Evolutionary conservation across 2,329 filamentous ascomycete species (phyloP).

Genomic region (Epichloe brachyelytri): DNA sequence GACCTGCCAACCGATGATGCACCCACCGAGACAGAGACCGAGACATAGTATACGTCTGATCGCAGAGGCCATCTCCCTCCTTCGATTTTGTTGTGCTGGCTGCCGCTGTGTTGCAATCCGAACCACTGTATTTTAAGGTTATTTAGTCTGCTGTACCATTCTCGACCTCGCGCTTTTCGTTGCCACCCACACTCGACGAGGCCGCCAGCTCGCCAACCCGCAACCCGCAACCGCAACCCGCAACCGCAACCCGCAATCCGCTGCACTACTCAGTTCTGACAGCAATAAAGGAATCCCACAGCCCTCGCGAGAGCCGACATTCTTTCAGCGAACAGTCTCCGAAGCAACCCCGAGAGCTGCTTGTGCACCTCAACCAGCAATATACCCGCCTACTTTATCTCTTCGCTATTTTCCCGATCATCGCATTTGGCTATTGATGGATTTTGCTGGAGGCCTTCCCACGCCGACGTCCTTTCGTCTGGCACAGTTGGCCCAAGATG

Average conservation of each 20-base stretch:
- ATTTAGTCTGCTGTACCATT: constrained; percentile 4
- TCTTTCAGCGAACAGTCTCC: neutral
- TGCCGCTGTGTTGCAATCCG: neutral
- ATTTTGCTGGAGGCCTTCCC: constrained; percentile 23
- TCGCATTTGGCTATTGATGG: constrained; percentile 15
- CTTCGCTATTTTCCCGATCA: neutral
- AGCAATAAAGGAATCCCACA: neutral
- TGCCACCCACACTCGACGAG: neutral
- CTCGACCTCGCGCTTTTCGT: neutral
- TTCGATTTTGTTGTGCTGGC: neutral
- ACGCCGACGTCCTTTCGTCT: constrained; percentile 34
- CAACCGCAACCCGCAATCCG: neutral
- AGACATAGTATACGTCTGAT: neutral
- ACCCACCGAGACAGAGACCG: constrained; percentile 2
- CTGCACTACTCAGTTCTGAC: neutral
- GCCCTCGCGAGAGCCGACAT: neutral
- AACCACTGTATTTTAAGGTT: constrained; percentile 8
- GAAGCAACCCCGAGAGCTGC: neutral
- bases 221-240: neutral
- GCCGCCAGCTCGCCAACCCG: neutral
- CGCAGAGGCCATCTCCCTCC: neutral
- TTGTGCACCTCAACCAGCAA: neutral
- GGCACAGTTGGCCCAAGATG: constrained; percentile 22
- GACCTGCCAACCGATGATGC: neutral
- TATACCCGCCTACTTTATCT: neutral